These are phyloP conservation scores for Verticillium albo-atrum DNA, from an alignment of 2,329 filamentous ascomycete genomes.

Conservation along the genomic window DNA sequence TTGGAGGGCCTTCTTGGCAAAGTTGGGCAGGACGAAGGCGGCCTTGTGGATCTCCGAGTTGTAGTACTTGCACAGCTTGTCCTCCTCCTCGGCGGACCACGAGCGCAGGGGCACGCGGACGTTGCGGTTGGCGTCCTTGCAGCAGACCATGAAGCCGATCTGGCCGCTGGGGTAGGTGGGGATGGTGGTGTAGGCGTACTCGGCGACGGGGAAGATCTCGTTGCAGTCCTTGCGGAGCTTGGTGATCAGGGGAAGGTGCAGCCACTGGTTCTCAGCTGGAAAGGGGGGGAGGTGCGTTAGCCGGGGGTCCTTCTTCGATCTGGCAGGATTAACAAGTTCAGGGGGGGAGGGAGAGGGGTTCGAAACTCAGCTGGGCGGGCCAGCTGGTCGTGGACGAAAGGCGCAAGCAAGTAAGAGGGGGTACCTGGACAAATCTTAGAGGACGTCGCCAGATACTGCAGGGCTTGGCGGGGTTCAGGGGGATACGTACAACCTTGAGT, in stretches of 20 bases:
- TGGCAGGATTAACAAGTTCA: constrained; percentile 1
- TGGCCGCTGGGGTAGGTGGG: constrained; percentile 98
- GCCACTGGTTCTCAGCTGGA: constrained; percentile 97
- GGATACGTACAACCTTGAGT: constrained; percentile 99
- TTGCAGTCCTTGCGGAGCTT: constrained; percentile 96
- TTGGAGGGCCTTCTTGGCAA: constrained; percentile 74
- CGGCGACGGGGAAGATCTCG: constrained; percentile 93
- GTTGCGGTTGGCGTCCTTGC: constrained; percentile 83
- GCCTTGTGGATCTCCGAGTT: constrained; percentile 95
- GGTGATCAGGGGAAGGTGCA: constrained; percentile 89
- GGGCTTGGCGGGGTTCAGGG: constrained; percentile 26
- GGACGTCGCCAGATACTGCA: not conserved
- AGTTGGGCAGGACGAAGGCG: constrained; percentile 87
- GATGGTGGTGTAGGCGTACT: constrained; percentile 99
- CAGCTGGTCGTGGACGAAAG: not conserved
- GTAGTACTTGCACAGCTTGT: constrained; percentile 93
- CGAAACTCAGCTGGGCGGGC: not conserved
- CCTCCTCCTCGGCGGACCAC: constrained; percentile 85
- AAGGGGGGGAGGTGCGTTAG: not conserved
- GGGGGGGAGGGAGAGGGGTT: not conserved
- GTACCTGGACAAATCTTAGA: constrained; percentile 5
- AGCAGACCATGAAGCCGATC: constrained; percentile 99
- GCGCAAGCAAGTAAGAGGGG: not conserved
- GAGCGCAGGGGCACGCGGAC: constrained; percentile 78
- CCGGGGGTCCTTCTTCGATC: constrained; percentile 6